Evolutionary conservation across 208 protist species (phyloP).

Genomic region (Wallacemonas sp.): DNA sequence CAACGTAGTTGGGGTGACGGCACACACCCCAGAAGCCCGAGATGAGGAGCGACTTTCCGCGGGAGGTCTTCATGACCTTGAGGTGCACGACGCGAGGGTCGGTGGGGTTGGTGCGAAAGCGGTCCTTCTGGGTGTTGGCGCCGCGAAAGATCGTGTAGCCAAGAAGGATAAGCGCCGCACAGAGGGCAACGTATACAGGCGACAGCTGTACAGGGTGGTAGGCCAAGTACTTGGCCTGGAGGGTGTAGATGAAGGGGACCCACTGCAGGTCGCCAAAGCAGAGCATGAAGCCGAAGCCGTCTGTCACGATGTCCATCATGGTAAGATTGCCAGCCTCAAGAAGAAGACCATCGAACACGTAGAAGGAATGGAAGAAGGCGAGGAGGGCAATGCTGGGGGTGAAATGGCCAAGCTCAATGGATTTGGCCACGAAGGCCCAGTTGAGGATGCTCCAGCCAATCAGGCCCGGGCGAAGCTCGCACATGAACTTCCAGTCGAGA

Average conservation of each 20-base stretch:
- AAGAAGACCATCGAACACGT: slow-evolving; percentile 94
- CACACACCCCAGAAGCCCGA: slow-evolving; percentile 96
- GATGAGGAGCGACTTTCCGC: slow-evolving; percentile 87
- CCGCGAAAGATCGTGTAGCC: slow-evolving; percentile 87
- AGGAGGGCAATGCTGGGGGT: slow-evolving; percentile 87
- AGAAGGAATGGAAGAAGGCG: slow-evolving; percentile 86
- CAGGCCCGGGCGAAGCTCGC: slow-evolving; percentile 94
- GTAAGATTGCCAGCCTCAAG: slow-evolving; percentile 91
- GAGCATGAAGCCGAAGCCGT: slow-evolving; percentile 97
- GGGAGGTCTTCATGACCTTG: slow-evolving; percentile 80
- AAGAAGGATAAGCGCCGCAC: slow-evolving; percentile 31
- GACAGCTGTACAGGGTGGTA: slow-evolving; percentile 57
- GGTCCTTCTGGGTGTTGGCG: slow-evolving; percentile 87
- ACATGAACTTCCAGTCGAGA: slow-evolving; percentile 97
- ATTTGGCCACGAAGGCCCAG: slow-evolving; percentile 85
- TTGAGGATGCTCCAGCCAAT: slow-evolving; percentile 95
- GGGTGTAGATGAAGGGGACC: slow-evolving; percentile 95
- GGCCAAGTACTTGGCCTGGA: slow-evolving; percentile 93
- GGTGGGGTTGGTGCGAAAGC: slow-evolving; percentile 75
- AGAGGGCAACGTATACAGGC: slow-evolving; percentile 41
- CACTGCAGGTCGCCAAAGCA: slow-evolving; percentile 95
- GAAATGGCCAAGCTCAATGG: slow-evolving; percentile 60
- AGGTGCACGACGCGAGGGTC: slow-evolving; percentile 66
- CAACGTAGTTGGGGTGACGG: slow-evolving; percentile 97
- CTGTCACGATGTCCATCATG: slow-evolving; percentile 97